Evolutionary conservation across 257 asterid species (phyloP).

Genomic region (Avicennia marina): DNA sequence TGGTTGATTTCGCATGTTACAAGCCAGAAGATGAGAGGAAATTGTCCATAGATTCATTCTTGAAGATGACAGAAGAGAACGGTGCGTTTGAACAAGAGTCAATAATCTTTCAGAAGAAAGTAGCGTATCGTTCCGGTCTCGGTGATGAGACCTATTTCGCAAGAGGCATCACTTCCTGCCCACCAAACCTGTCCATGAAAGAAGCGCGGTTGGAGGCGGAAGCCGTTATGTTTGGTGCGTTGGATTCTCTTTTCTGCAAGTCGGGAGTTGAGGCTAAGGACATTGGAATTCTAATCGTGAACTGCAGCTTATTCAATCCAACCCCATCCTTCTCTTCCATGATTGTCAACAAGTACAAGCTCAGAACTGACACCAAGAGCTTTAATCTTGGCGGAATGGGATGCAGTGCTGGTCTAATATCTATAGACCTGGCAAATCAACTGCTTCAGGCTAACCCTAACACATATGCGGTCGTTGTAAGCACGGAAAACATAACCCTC

Average conservation of each 20-base stretch:
- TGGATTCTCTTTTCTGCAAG: slow-evolving; percentile 30
- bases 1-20: slow-evolving; percentile 55
- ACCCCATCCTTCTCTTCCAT: slow-evolving; percentile 54
- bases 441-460: slow-evolving; percentile 44
- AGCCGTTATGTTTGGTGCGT: slow-evolving; percentile 47
- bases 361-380: slow-evolving; percentile 42
- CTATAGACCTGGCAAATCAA: slow-evolving; percentile 44
- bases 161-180: slow-evolving; percentile 35
- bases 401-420: slow-evolving; percentile 56
- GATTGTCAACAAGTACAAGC: slow-evolving; percentile 57
- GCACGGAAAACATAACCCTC: slow-evolving; percentile 54
- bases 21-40: slow-evolving; percentile 38
- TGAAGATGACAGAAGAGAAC: slow-evolving; percentile 30
- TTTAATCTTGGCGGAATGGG: slow-evolving; percentile 61
- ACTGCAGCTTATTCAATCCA: slow-evolving; percentile 53
- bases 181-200: slow-evolving; percentile 36
- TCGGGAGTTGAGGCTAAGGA: slow-evolving; percentile 31
- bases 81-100: slow-evolving; percentile 36
- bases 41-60: slow-evolving; percentile 29
- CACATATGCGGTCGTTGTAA: slow-evolving; percentile 42
- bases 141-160: slow-evolving; percentile 54
- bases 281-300: slow-evolving; percentile 47
- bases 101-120: slow-evolving; percentile 34
- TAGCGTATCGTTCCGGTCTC: slow-evolving; percentile 43
- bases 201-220: slow-evolving; percentile 49